phyloP scores from a whole-genome alignment of 495 filamentous ascomycete genomes.

The Umbilicaria muhlenbergii region DNA sequence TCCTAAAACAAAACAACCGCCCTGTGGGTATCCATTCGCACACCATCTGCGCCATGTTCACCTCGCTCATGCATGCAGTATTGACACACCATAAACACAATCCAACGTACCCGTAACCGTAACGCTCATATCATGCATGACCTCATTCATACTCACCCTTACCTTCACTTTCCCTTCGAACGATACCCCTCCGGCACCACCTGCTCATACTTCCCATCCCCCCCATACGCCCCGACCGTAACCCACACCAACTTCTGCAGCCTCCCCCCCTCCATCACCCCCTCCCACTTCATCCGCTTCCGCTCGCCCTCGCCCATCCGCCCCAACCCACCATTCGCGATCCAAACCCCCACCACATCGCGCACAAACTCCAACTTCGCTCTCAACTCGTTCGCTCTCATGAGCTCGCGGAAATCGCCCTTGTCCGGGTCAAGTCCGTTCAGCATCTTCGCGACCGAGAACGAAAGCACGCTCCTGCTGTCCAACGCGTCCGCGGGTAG shows the following conservation, averaged over 20 bases:
- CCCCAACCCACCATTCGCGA: constrained; percentile 54
- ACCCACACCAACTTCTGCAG: constrained; percentile 71
- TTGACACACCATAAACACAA: no score
- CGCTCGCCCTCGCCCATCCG: constrained; percentile 31
- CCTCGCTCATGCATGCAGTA: no score
- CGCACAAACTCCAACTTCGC: constrained; percentile 64
- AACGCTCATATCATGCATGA: no score
- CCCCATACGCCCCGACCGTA: constrained; percentile 60
- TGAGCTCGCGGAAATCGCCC: constrained; percentile 43
- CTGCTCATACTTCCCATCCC: constrained; percentile 42
- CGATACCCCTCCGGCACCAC: constrained; percentile 18
- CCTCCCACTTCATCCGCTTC: constrained; percentile 48
- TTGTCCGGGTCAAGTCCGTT: constrained; percentile 21
- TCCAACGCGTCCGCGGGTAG: constrained; percentile 46
- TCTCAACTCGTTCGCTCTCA: constrained; percentile 66
- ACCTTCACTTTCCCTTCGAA: not conserved
- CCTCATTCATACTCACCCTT: no score
- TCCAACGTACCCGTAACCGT: no score
- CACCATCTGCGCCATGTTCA: no score
- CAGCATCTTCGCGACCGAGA: constrained; percentile 33
- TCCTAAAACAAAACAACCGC: no score
- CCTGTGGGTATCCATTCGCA: no score
- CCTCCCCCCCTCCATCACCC: constrained; percentile 44
- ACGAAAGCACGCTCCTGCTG: constrained; percentile 43
- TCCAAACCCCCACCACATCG: constrained; percentile 56